Evolutionary conservation across 2,329 filamentous ascomycete species (phyloP).

Genomic region (Aspergillus hiratsukae): DNA sequence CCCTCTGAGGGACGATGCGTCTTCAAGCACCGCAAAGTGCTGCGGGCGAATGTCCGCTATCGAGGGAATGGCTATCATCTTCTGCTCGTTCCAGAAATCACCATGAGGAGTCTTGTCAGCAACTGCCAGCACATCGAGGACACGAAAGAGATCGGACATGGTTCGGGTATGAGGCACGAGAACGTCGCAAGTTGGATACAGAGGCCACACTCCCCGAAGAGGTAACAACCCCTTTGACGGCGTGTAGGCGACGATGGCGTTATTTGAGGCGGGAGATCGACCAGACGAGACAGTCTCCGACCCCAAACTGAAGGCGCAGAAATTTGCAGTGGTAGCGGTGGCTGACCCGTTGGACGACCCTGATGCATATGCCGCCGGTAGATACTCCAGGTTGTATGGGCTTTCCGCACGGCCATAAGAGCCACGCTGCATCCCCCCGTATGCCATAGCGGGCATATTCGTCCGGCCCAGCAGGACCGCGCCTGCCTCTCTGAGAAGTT

Average conservation of each 20-base stretch:
- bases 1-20: slow-evolving; percentile 33
- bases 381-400: slow-evolving; percentile 52
- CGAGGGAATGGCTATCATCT: slow-evolving; percentile 39
- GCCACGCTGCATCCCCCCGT: slow-evolving; percentile 55
- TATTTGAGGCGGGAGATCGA: slow-evolving; percentile 54
- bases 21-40: slow-evolving; percentile 30
- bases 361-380: slow-evolving; percentile 53
- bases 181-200: slow-evolving; percentile 55
- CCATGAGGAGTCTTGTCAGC: slow-evolving; percentile 40
- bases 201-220: slow-evolving; percentile 50
- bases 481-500: slow-evolving; percentile 46
- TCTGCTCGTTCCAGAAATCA: slow-evolving; percentile 55
- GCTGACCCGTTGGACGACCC: slow-evolving; percentile 57
- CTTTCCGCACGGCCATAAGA: slow-evolving; percentile 54
- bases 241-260: slow-evolving; percentile 53
- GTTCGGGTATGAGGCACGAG: slow-evolving; percentile 51
- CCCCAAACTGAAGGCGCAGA: slow-evolving; percentile 52
- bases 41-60: slow-evolving; percentile 28
- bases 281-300: slow-evolving; percentile 56
- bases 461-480: slow-evolving; percentile 52
- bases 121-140: slow-evolving; percentile 47
- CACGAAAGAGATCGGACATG: slow-evolving; percentile 46
- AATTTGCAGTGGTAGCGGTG: slow-evolving; percentile 47
- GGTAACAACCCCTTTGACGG: slow-evolving; percentile 52
- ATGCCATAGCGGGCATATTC: slow-evolving; percentile 59